Conservation (phyloP, 805 yeast species). For the Saturnispora dispora region DNA sequence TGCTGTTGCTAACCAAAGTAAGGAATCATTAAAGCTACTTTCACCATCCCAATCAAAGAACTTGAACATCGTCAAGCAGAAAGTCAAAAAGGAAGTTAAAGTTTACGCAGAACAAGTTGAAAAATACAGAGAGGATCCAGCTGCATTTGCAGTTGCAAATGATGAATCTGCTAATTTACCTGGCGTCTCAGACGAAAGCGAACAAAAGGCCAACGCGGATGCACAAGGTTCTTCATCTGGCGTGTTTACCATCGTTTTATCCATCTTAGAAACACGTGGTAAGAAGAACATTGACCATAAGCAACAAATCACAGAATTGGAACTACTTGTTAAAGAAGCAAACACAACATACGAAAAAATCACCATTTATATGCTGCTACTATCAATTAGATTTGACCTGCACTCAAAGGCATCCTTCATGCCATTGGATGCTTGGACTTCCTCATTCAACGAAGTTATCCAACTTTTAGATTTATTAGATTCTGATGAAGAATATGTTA, state of each 20-base stretch:
- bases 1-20: constrained; percentile 41
- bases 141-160: constrained; percentile 41
- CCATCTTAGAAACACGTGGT: constrained; percentile 85
- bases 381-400: constrained; percentile 83
- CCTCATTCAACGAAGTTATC: constrained; percentile 53
- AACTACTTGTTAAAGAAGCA: constrained; percentile 45
- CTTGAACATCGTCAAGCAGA: constrained; percentile 78
- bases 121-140: constrained; percentile 60
- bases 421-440: constrained; percentile 76
- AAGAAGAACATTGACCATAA: constrained; percentile 81
- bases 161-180: neutral
- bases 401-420: constrained; percentile 57
- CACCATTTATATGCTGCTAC: constrained; percentile 65
- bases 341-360: constrained; percentile 66
- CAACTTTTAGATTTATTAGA: constrained; percentile 63
- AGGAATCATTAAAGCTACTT: constrained; percentile 51
- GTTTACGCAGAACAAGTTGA: constrained; percentile 56
- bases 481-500: constrained; percentile 49
- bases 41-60: constrained; percentile 80
- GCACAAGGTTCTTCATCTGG: constrained; percentile 28
- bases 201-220: constrained; percentile 17
- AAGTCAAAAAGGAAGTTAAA: constrained; percentile 70
- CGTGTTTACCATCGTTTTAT: constrained; percentile 64
- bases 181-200: neutral
- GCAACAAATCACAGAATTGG: constrained; percentile 70